phyloP scores from a whole-genome alignment of 768 basidiomycete species.

The Pisolithus sp. region DNA sequence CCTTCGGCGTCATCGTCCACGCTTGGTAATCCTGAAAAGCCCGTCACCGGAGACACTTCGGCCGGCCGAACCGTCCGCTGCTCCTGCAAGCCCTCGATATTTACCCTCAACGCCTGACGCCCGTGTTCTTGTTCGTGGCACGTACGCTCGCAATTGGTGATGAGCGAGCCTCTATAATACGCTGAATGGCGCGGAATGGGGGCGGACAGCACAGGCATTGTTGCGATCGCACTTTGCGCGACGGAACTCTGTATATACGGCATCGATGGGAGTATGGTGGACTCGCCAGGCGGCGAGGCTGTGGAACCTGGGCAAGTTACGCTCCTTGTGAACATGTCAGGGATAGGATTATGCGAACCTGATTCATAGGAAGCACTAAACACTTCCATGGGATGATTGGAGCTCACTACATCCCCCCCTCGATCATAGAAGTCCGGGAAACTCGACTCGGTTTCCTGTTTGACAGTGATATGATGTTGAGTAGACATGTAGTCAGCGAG shows the following conservation, averaged over 20 bases:
- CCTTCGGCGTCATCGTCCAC: slow-evolving; percentile 34
- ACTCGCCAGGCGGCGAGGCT: slow-evolving; percentile 16
- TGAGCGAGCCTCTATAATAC: slow-evolving; percentile 25
- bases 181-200: slow-evolving; percentile 29
- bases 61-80: slow-evolving; percentile 28
- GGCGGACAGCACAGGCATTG: slow-evolving; percentile 20
- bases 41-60: slow-evolving; percentile 28
- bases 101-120: slow-evolving; percentile 24
- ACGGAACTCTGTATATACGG: slow-evolving; percentile 17
- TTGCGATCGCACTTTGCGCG: slow-evolving; percentile 16
- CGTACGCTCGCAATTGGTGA: slow-evolving; percentile 30
- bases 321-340: slow-evolving; percentile 1
- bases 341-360: slow-evolving; percentile 18
- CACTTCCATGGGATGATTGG: slow-evolving; percentile 15
- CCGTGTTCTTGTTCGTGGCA: slow-evolving; percentile 35
- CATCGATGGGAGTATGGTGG: slow-evolving; percentile 17
- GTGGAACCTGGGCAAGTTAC: slow-evolving; percentile 4
- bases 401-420: slow-evolving; percentile 16
- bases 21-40: slow-evolving; percentile 23
- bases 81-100: slow-evolving; percentile 27
- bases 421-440: slow-evolving; percentile 22
- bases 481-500: slow-evolving; percentile 13
- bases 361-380: slow-evolving; percentile 20
- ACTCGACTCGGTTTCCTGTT: slow-evolving; percentile 24
- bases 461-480: slow-evolving; percentile 17